Percentiles rank a stretch among this genome's conserved stretches.
These are phyloP conservation scores for Plasmodium yoelii DNA, from an alignment of 169 alveolate genomes.

Conservation along the genomic window DNA sequence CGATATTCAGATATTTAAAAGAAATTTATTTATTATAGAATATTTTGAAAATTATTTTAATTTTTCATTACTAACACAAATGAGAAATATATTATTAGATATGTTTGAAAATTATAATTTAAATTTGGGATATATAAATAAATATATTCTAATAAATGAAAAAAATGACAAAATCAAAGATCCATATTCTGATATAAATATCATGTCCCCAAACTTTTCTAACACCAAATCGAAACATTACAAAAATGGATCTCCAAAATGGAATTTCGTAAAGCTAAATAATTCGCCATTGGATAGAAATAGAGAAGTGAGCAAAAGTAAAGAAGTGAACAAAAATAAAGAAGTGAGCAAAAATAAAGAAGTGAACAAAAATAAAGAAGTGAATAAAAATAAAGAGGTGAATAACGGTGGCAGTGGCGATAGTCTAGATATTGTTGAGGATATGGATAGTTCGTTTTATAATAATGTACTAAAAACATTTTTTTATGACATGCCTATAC, in stretches of 20 bases:
- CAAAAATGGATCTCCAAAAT: not conserved
- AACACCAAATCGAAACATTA: not conserved
- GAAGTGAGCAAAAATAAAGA: no score
- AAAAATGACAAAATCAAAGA: not conserved
- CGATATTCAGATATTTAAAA: slow-evolving; percentile 46
- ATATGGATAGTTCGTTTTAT: not conserved
- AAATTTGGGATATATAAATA: slow-evolving; percentile 28
- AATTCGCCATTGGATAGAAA: no score
- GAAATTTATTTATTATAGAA: slow-evolving; percentile 50
- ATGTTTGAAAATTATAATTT: slow-evolving; percentile 49
- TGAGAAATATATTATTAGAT: slow-evolving; percentile 45
- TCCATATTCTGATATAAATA: not conserved
- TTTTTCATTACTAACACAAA: slow-evolving; percentile 27
- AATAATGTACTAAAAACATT: not conserved
- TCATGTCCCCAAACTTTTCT: not conserved
- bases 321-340: no score
- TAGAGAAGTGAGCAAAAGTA: no score
- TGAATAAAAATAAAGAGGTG: no score
- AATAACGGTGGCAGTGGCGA: no score
- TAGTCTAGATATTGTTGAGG: not conserved
- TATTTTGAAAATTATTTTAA: slow-evolving; percentile 21
- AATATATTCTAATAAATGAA: slow-evolving; percentile 6
- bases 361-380: no score
- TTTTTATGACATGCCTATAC: not conserved
- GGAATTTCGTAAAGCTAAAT: no score